Evolutionary conservation across 2,329 filamentous ascomycete species (phyloP).

Genomic region (Xylogone sp.): DNA sequence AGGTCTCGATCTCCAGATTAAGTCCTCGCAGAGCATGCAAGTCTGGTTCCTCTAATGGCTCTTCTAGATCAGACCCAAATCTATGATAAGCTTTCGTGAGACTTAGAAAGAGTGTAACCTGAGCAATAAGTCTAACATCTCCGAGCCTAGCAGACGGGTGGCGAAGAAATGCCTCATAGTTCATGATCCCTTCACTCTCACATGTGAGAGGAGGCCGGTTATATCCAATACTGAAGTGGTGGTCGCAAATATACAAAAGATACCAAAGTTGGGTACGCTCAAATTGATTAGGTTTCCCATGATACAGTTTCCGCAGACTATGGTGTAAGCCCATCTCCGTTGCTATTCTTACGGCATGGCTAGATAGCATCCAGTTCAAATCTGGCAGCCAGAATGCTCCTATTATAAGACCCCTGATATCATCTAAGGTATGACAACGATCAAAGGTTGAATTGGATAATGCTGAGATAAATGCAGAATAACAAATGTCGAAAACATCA

Average conservation of each 20-base stretch:
- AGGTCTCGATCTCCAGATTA: constrained; percentile 28
- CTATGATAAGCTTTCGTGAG: constrained; percentile 52
- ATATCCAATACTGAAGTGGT: constrained; percentile 60
- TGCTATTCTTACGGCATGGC: too few relatives aligned
- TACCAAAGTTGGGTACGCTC: constrained; percentile 58
- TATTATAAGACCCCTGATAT: too few relatives aligned
- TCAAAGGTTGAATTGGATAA: too few relatives aligned
- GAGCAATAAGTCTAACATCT: constrained; percentile 53
- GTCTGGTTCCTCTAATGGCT: constrained; percentile 37
- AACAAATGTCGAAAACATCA: too few relatives aligned
- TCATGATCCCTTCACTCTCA: constrained; percentile 46
- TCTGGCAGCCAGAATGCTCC: too few relatives aligned
- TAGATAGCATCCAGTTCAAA: too few relatives aligned
- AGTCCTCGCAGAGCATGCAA: constrained; percentile 28
- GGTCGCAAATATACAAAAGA: constrained; percentile 58
- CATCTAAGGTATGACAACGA: too few relatives aligned
- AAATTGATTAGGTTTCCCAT: constrained; percentile 42
- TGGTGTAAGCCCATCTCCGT: constrained; percentile 45
- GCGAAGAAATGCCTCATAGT: constrained; percentile 49
- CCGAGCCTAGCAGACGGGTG: constrained; percentile 45
- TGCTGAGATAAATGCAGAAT: too few relatives aligned
- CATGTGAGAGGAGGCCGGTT: constrained; percentile 54
- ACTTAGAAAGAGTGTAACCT: constrained; percentile 55
- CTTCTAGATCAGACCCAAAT: constrained; percentile 51
- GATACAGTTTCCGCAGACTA: constrained; percentile 44